phyloP scores from a whole-genome alignment of 306 rosid species.

The Cucurbita moschata region DNA sequence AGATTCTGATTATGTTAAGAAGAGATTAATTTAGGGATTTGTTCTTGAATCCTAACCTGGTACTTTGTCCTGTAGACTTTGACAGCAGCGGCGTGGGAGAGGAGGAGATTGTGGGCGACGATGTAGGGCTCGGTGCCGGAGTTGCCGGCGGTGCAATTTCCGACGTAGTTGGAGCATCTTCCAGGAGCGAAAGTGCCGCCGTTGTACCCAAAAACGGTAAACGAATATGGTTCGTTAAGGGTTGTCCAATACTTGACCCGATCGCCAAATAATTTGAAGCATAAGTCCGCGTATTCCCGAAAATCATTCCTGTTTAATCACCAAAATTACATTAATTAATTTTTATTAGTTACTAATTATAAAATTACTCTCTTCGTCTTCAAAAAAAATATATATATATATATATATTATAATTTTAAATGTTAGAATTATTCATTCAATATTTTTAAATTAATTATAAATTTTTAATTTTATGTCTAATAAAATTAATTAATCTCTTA shows the following conservation, averaged over 20 bases:
- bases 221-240: constrained; percentile 21
- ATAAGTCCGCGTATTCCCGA: constrained; percentile 14
- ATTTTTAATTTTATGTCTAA: too few relatives aligned
- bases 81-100: constrained; percentile 22
- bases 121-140: constrained; percentile 30
- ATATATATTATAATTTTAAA: too few relatives aligned
- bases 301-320: constrained; percentile 17
- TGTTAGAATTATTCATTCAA: too few relatives aligned
- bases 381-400: too few relatives aligned
- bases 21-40: background rate
- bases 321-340: background rate
- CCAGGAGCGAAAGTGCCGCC: constrained; percentile 24
- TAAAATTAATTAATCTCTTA: background rate
- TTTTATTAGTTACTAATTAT: too few relatives aligned
- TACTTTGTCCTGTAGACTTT: constrained; percentile 17
- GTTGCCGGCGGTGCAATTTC: constrained; percentile 24
- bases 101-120: constrained; percentile 21
- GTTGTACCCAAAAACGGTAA: constrained; percentile 7
- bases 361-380: too few relatives aligned
- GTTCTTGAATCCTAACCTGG: constrained; percentile 9
- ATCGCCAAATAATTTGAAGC: constrained; percentile 29
- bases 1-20: background rate
- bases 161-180: constrained; percentile 25
- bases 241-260: constrained; percentile 30
- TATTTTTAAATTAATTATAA: too few relatives aligned